Conservation (phyloP, 495 filamentous ascomycete genomes). For the Friedmanniomyces endolithicus region DNA sequence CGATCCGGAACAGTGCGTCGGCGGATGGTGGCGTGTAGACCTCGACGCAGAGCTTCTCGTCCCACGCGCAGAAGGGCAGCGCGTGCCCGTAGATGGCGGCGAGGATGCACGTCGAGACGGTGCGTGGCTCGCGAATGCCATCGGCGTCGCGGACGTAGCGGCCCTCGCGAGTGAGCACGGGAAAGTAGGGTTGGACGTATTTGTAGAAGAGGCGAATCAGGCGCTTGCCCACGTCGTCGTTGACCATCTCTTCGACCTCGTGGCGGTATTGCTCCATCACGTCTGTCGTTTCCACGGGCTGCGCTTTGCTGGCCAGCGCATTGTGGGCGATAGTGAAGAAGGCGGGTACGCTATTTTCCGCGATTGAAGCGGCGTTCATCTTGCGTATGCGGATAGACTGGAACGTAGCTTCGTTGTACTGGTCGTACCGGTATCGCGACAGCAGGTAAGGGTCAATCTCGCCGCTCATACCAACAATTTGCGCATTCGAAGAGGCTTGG, state of each 20-base stretch:
- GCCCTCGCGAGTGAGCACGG: constrained; percentile 10
- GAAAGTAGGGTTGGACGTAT: constrained; percentile 21
- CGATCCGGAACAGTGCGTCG: constrained; percentile 16
- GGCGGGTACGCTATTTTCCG: constrained; percentile 1
- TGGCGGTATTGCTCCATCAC: constrained; percentile 7
- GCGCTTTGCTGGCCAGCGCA: constrained; percentile 16
- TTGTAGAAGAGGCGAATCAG: constrained; percentile 19
- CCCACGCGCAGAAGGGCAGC: constrained; percentile 18
- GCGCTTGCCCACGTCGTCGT: constrained; percentile 16
- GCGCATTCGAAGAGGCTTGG: constrained; percentile 11
- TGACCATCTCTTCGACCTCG: constrained; percentile 17
- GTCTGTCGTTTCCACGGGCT: constrained; percentile 5
- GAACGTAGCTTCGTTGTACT: constrained; percentile 17
- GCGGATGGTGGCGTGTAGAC: constrained; percentile 18
- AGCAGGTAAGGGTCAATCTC: constrained; percentile 14
- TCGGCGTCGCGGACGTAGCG: constrained; percentile 1
- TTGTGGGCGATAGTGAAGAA: constrained; percentile 20
- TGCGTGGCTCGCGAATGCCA: constrained; percentile 1
- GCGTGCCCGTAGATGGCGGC: constrained; percentile 20
- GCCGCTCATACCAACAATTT: constrained; percentile 15
- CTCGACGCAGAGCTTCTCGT: constrained; percentile 20
- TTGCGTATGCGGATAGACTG: constrained; percentile 17
- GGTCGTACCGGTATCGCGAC: constrained; percentile 14
- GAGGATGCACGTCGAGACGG: constrained; percentile 12
- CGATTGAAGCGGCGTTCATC: constrained; percentile 7